A percentile compares a stretch with the other conserved stretches of the same genome.
Evolutionary conservation across 352 stramenopile genomes (phyloP).

Genomic region (Phytophthora palmivora): DNA sequence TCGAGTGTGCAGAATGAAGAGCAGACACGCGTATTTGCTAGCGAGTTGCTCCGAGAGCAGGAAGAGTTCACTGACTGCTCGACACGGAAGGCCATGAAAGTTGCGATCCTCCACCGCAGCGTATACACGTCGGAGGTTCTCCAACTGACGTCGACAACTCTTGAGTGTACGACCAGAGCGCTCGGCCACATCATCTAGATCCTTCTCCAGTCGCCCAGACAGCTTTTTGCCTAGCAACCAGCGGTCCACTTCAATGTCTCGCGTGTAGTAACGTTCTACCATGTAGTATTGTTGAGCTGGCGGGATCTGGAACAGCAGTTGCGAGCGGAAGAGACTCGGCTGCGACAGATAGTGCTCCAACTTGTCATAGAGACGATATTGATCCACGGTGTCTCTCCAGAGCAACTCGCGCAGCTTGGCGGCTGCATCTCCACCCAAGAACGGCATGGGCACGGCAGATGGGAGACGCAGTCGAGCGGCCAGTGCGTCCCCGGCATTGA

Average conservation of each 20-base stretch:
- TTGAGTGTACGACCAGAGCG: conserved; percentile 69
- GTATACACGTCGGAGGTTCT: conserved; percentile 85
- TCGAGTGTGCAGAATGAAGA: conserved; percentile 81
- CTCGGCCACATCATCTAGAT: conserved; percentile 87
- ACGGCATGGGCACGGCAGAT: conserved; percentile 42
- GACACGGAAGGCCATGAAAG: conserved; percentile 66
- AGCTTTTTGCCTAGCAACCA: conserved; percentile 86
- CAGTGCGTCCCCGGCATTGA: conserved; percentile 67
- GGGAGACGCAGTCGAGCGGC: conserved; percentile 56
- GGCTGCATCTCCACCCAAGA: conserved; percentile 56
- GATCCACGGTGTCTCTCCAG: conserved; percentile 82
- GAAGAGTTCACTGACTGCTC: conserved; percentile 63
- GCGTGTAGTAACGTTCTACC: conserved; percentile 82
- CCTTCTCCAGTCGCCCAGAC: conserved; percentile 80
- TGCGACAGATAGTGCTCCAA: conserved; percentile 86
- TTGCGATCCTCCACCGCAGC: conserved; percentile 78
- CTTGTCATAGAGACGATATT: conserved; percentile 87
- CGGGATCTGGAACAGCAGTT: conserved; percentile 86
- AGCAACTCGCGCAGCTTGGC: conserved; percentile 70
- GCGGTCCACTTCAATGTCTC: conserved; percentile 72
- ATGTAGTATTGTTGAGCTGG: conserved; percentile 83
- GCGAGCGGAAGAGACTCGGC: conserved; percentile 78
- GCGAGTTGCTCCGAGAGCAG: conserved; percentile 76
- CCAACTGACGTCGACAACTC: conserved; percentile 78
- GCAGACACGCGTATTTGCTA: conserved; percentile 79